Percentiles rank a stretch among this genome's conserved stretches.
Conservation (phyloP, 2,329 filamentous ascomycete species). For the Claviceps maximensis region DNA sequence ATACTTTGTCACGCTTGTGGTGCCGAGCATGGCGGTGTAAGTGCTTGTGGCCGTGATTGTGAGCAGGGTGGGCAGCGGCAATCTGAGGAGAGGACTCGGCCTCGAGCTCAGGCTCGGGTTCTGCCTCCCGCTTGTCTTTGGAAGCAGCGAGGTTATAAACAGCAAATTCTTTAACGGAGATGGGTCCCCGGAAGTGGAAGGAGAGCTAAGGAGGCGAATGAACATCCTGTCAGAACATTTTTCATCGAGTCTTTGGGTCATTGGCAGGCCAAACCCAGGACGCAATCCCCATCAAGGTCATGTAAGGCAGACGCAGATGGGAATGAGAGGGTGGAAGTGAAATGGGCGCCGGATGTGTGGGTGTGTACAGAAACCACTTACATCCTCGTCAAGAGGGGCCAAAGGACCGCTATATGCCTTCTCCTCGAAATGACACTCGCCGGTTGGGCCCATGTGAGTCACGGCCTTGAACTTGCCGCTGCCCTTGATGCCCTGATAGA, state of each 20-base stretch:
- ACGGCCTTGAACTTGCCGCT: constrained; percentile 53
- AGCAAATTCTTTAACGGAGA: constrained; percentile 53
- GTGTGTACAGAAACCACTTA: constrained; percentile 25
- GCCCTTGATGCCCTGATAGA: constrained; percentile 49
- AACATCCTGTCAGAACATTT: constrained; percentile 1
- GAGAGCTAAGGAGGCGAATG: constrained; percentile 43
- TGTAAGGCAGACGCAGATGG: not conserved
- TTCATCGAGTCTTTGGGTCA: not conserved
- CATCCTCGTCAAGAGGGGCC: constrained; percentile 57
- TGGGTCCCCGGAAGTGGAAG: constrained; percentile 58
- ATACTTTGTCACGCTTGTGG: constrained; percentile 39
- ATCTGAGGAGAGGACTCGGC: not conserved
- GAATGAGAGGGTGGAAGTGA: not conserved
- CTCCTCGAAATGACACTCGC: constrained; percentile 39
- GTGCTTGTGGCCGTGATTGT: constrained; percentile 33
- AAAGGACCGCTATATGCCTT: constrained; percentile 45
- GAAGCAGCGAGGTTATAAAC: constrained; percentile 45
- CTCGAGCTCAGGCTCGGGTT: constrained; percentile 5
- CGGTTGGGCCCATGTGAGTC: constrained; percentile 41
- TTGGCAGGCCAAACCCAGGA: not conserved
- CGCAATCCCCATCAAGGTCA: not conserved
- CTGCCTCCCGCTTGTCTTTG: constrained; percentile 14
- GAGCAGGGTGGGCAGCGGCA: constrained; percentile 17
- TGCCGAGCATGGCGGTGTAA: constrained; percentile 26
- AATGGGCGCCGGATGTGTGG: too few species aligned